Evolutionary conservation across 2,329 filamentous ascomycete species (phyloP).

Genomic region (Fusarium austroafricanum): DNA sequence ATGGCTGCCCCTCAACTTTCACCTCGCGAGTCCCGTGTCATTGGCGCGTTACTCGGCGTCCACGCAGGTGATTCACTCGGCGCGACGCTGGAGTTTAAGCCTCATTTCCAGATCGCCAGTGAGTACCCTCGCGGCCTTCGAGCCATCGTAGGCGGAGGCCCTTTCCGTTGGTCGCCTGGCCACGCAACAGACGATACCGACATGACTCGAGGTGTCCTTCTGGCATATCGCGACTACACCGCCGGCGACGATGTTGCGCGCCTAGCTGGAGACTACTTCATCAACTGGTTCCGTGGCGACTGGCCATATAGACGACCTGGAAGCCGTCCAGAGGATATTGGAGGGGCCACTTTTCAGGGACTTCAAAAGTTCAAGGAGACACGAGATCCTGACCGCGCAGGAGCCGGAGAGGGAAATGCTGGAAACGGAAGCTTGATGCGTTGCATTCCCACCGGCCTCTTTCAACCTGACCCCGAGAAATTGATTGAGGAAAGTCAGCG

Average conservation of each 20-base stretch:
- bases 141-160: constrained; percentile 59
- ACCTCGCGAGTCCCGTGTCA: constrained; percentile 45
- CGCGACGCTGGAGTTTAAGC: constrained; percentile 58
- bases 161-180: constrained; percentile 56
- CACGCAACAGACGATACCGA: constrained; percentile 63
- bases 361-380: constrained; percentile 47
- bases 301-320: constrained; percentile 56
- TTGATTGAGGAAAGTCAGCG: constrained; percentile 49
- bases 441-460: constrained; percentile 59
- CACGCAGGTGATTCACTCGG: constrained; percentile 62
- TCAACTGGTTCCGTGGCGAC: constrained; percentile 56
- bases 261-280: constrained; percentile 53
- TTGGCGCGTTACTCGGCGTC: constrained; percentile 59
- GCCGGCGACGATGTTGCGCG: constrained; percentile 47
- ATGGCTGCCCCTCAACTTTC: constrained; percentile 11
- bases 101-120: constrained; percentile 49
- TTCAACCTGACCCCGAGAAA: constrained; percentile 46
- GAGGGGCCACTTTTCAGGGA: constrained; percentile 53
- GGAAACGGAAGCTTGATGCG: constrained; percentile 63
- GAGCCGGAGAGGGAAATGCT: constrained; percentile 53
- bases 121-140: constrained; percentile 54
- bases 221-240: constrained; percentile 53
- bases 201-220: constrained; percentile 58
- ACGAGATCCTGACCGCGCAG: constrained; percentile 41
- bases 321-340: constrained; percentile 53